phyloP scores from a whole-genome alignment of 495 filamentous ascomycete species.

The Aspergillus hancockii region DNA sequence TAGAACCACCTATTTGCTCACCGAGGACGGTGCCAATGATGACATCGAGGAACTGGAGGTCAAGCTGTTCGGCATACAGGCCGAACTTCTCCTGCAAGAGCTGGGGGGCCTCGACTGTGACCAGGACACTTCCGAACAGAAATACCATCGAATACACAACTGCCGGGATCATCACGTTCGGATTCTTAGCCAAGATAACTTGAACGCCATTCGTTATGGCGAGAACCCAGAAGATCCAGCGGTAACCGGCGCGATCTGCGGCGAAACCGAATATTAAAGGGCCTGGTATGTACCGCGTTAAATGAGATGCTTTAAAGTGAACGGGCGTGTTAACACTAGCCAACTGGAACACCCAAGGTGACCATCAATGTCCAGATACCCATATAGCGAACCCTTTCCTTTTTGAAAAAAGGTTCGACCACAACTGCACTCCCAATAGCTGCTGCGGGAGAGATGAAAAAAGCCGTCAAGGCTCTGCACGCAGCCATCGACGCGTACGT shows the following conservation, averaged over 20 bases:
- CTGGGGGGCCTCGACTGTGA: conserved; percentile 56
- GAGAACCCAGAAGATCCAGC: conserved; percentile 46
- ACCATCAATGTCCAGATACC: conserved; percentile 50
- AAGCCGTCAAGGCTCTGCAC: conserved; percentile 28
- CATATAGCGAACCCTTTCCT: conserved; percentile 45
- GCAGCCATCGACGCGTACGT: conserved; percentile 43
- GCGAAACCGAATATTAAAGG: conserved; percentile 53
- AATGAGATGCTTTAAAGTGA: conserved; percentile 29
- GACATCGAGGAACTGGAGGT: conserved; percentile 53
- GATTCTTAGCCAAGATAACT: conserved; percentile 43
- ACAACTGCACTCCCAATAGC: conserved; percentile 51
- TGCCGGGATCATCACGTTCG: conserved; percentile 49
- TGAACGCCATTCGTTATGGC: conserved; percentile 55
- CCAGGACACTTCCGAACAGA: conserved; percentile 46
- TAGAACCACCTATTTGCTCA: conserved; percentile 54
- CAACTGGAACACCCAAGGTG: conserved; percentile 44
- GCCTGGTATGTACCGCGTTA: conserved; percentile 15
- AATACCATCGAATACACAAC: conserved; percentile 56
- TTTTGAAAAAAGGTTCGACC: conserved; percentile 45
- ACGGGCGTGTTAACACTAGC: conserved; percentile 18
- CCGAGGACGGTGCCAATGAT: conserved; percentile 59
- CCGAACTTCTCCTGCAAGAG: conserved; percentile 50
- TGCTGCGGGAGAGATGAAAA: conserved; percentile 25
- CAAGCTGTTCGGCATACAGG: conserved; percentile 54
- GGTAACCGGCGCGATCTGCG: conserved; percentile 42